A percentile compares a stretch with the other conserved stretches of the same genome.
Conservation (phyloP, 192 early-diverging fungal genomes). For the Coemansia umbellata region DNA sequence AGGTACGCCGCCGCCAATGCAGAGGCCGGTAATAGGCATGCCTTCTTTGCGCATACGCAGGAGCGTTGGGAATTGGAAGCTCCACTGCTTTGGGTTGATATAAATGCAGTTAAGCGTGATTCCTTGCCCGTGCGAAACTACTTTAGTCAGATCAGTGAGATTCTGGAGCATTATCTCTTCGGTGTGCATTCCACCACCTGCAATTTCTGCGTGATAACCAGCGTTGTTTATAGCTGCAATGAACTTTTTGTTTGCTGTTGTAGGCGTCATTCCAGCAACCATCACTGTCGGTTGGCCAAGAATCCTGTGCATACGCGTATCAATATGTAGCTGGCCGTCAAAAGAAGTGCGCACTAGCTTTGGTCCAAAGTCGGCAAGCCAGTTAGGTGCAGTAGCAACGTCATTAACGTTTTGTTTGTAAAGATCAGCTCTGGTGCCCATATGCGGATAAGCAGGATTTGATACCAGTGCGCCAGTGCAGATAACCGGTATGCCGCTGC, state of each 20-base stretch:
- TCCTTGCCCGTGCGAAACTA: slow-evolving; percentile 73
- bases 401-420: slow-evolving; percentile 64
- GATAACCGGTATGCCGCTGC: slow-evolving; percentile 65
- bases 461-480: slow-evolving; percentile 19
- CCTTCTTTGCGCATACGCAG: slow-evolving; percentile 73
- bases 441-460: slow-evolving; percentile 37
- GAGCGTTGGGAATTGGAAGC: slow-evolving; percentile 72
- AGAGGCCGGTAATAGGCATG: slow-evolving; percentile 86
- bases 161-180: slow-evolving; percentile 63
- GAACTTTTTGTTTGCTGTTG: slow-evolving; percentile 74
- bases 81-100: slow-evolving; percentile 85
- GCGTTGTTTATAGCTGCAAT: slow-evolving; percentile 83
- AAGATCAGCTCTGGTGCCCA: slow-evolving; percentile 71
- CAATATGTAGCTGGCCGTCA: slow-evolving; percentile 67
- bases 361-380: slow-evolving; percentile 80
- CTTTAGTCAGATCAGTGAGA: slow-evolving; percentile 68
- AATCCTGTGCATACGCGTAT: slow-evolving; percentile 82
- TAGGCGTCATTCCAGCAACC: slow-evolving; percentile 95
- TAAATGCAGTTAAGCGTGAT: slow-evolving; percentile 92
- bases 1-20: slow-evolving; percentile 91
- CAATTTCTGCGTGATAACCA: slow-evolving; percentile 90
- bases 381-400: slow-evolving; percentile 79
- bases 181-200: slow-evolving; percentile 86
- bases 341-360: slow-evolving; percentile 63
- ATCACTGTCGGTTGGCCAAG: slow-evolving; percentile 85